Conservation (phyloP, 306 rosid genomes). For the Trichosanthes truncata region DNA sequence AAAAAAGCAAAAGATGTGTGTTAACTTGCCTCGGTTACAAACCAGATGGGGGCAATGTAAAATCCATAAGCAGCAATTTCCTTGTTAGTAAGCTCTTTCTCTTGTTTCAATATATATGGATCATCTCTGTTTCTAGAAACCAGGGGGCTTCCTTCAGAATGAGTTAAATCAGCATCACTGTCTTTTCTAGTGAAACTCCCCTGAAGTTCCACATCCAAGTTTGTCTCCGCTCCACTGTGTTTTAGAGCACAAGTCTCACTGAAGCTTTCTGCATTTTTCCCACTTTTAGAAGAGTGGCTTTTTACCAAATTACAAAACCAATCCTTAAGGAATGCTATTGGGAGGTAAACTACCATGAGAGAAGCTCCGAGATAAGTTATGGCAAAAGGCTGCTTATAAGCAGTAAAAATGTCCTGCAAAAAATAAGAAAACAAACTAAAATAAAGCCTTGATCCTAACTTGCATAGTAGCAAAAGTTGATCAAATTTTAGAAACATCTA, state of each 20-base stretch:
- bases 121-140: slow-evolving; percentile 55
- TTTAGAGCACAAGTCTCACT: slow-evolving; percentile 32
- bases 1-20: slow-evolving; percentile 10
- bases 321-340: slow-evolving; percentile 87
- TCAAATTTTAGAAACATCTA: background rate
- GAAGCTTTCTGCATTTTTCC: slow-evolving; percentile 35
- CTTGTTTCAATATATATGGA: slow-evolving; percentile 27
- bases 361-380: slow-evolving; percentile 98
- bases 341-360: slow-evolving; percentile 96
- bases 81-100: slow-evolving; percentile 37
- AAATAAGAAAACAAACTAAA: background rate
- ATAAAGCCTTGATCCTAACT: slow-evolving; percentile 1
- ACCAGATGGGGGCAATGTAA: slow-evolving; percentile 96
- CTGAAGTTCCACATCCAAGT: slow-evolving; percentile 45
- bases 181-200: slow-evolving; percentile 44
- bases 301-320: slow-evolving; percentile 54
- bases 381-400: slow-evolving; percentile 95
- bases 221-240: slow-evolving; percentile 34
- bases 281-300: slow-evolving; percentile 53
- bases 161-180: slow-evolving; percentile 44
- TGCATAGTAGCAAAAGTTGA: background rate
- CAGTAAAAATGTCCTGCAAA: slow-evolving; percentile 60
- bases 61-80: slow-evolving; percentile 81
- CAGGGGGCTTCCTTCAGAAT: slow-evolving; percentile 52
- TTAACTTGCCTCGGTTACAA: slow-evolving; percentile 71